Base-by-base conservation (phyloP, 257 asterid species). In the Solanum rostratum region DNA sequence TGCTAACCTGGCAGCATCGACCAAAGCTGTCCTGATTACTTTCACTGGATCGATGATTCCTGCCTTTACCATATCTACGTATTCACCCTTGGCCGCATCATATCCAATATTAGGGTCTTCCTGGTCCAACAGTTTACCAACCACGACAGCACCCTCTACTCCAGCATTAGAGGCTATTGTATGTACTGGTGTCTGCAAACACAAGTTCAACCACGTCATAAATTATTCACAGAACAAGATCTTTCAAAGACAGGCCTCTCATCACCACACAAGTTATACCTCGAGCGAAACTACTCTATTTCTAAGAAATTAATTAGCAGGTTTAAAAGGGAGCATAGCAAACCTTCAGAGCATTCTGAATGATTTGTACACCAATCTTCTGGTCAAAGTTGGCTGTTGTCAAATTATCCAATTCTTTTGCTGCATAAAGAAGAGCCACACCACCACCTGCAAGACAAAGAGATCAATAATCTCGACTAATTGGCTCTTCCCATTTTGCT, bases 51-150 rank as follows among this genome's bases (percentile, higher is more conserved):
- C 98, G 0, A 95, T 93, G 52, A 96, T 95, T 79, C 98, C 99
- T 59, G 98, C 90, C 82, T 93, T 93, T 12, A 96, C 91, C 99
- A 96, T 93, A 85, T 96, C 98, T 2, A 95, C 99, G 39, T 96
- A 96, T 76, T 95, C 97, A 84, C 97, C 99, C 90, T 96, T 96
- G 30, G 98, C 98, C 5, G 99, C 98, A 71, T 96, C 98, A 20
- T 96, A 96, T 86, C 99, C 99, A 54, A 93, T 95, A 87, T 96
- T 96, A 20, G 95, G 92, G 86, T 96, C 84, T 8, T 92, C 95
- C 13, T 97, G 96, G 89, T 96, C 99, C 91, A 95, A 84, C 89
- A 96, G 88, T 85, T 95, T 96, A 81, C 99, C 99, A 24, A 96
- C 97, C 12, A 96, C 94, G 12, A 96, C 98, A 46, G 98, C 99